A percentile compares a stretch with the other conserved stretches of the same genome.
These are phyloP conservation scores for Peniophora sp. DNA, from an alignment of 1,284 basidiomycete species.

Conservation along the genomic window DNA sequence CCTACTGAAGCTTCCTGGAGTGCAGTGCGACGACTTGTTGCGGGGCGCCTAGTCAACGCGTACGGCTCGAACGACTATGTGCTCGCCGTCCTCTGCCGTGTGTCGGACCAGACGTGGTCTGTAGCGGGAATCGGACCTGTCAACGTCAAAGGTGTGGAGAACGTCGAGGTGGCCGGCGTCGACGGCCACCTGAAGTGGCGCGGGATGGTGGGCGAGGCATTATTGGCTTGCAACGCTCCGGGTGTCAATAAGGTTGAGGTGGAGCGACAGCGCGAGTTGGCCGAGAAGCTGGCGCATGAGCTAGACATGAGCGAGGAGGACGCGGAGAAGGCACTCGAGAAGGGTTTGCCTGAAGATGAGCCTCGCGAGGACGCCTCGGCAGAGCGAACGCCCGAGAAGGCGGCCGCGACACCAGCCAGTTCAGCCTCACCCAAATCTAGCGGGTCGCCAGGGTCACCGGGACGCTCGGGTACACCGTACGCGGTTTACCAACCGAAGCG, in stretches of 20 bases:
- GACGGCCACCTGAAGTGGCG: slow-evolving; percentile 52
- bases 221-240: slow-evolving; percentile 31
- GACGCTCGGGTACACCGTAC: too few relatives aligned
- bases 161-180: slow-evolving; percentile 48
- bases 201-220: slow-evolving; percentile 37
- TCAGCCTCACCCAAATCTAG: too few relatives aligned
- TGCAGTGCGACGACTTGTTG: slow-evolving; percentile 54
- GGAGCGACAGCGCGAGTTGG: slow-evolving; percentile 17
- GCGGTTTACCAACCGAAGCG: too few relatives aligned
- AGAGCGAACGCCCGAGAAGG: too few relatives aligned
- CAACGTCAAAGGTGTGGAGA: slow-evolving; percentile 62
- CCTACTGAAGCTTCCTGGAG: slow-evolving; percentile 52
- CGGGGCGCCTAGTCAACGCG: slow-evolving; percentile 67
- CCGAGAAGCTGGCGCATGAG: neutral
- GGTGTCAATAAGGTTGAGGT: slow-evolving; percentile 32
- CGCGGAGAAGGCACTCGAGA: neutral
- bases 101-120: slow-evolving; percentile 54
- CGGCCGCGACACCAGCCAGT: too few relatives aligned
- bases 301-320: neutral
- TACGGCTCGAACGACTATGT: slow-evolving; percentile 69
- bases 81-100: slow-evolving; percentile 64
- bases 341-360: neutral
- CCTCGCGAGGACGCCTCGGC: too few relatives aligned
- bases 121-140: slow-evolving; percentile 66
- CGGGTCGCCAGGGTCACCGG: too few relatives aligned